Evolutionary conservation across 306 rosid genomes (phyloP), one percentile per base, ranked within the genome.

Genomic region (Psophocarpus tetragonolobus): DNA sequence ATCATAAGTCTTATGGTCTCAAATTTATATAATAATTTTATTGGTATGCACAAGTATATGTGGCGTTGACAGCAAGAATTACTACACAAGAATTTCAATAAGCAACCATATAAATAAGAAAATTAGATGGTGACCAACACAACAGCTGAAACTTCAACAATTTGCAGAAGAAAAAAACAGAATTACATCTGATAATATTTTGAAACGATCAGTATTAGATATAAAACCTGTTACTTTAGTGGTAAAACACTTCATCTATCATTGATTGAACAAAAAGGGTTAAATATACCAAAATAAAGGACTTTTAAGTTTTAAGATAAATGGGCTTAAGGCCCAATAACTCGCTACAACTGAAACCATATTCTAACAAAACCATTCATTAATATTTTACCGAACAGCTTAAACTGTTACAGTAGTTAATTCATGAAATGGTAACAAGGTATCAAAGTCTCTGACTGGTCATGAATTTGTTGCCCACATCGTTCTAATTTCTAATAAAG

Each of bases 1-100:
- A 76, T 23, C 77, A 81, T 51, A 63, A 81, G 69, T 61, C 33
- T 45, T 45, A 41, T 21, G 71, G 29, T 57, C 6, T 42, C 7
- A 44, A 84, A 82, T 64, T 80, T 58, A 76, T 65, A 70, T 21
- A 50, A 78, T 35, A 61, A 83, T 70, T n/a, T 61, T 36, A 44
- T 45, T 3, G 38, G 45, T 33, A 57, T 51, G 62, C 53, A 44
- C 21, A 62, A 47, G 44, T 6, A 27, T 65, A 65, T 27, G 41
- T 41, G 20, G 27, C 64, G 63, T 32, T 80, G 23, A 48, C 30
- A 35, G 56, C 21, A 45, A 60, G 56, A 61, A 21, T 41, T 24
- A 39, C 54, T 8, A 32, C 67, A 18, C 10, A 32, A 53, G n/a
- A 53, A 69, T 13, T 60, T 58, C 67, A 80, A 75, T 13, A 50